These are phyloP conservation scores for Cystobasidiaceae sp. DNA, from an alignment of 1,284 basidiomycete species.

Conservation along the genomic window DNA sequence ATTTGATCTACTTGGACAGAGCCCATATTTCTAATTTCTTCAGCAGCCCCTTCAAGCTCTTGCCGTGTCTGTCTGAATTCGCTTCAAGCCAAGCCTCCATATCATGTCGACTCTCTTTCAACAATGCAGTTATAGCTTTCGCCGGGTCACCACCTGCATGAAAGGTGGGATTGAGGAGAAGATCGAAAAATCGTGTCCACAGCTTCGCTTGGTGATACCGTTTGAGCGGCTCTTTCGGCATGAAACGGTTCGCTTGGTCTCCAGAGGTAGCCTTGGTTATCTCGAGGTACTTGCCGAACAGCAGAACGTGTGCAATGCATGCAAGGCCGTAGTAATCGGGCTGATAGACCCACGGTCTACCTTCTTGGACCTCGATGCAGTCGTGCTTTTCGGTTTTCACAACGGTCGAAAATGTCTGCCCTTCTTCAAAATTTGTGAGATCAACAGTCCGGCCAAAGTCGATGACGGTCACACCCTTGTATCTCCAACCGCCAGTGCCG, in stretches of 20 bases:
- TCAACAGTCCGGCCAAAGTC: conserved; percentile 96
- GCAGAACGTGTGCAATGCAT: conserved; percentile 86
- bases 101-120: conserved; percentile 61
- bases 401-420: conserved; percentile 76
- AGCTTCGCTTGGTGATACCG: conserved; percentile 91
- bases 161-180: conserved; percentile 70
- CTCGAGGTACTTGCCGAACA: conserved; percentile 93
- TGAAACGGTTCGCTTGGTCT: conserved; percentile 54
- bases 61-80: conserved; percentile 67
- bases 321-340: conserved; percentile 94
- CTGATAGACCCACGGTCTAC: conserved; percentile 82
- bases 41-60: conserved; percentile 74
- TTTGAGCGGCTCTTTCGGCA: conserved; percentile 73
- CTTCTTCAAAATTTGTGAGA: conserved; percentile 66
- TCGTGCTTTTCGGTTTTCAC: conserved; percentile 84
- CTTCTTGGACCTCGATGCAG: conserved; percentile 81
- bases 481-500: conserved; percentile 75
- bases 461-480: conserved; percentile 85
- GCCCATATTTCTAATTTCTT: conserved; percentile 61
- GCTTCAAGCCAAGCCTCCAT: conserved; percentile 80
- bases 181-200: conserved; percentile 78
- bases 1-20: not conserved
- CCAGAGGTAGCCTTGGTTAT: conserved; percentile 39
- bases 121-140: conserved; percentile 66
- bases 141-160: conserved; percentile 54